Percentiles rank a stretch among this genome's conserved stretches.
Evolutionary conservation across 805 yeast species (phyloP).

Genomic region (Wickerhamomyces queroliae): DNA sequence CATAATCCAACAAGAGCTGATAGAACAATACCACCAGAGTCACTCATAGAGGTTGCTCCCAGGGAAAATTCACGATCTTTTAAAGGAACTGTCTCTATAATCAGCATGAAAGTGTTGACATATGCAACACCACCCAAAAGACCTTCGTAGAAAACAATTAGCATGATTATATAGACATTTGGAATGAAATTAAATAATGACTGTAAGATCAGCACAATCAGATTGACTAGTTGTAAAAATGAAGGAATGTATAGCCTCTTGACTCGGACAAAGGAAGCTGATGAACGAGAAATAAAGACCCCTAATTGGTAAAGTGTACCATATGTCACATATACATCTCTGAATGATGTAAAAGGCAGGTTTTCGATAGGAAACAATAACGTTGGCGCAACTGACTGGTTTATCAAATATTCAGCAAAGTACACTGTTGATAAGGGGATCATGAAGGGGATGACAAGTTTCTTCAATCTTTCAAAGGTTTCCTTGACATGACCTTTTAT

Average conservation of each 20-base stretch:
- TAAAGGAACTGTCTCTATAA: slow-evolving; percentile 50
- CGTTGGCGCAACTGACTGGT: slow-evolving; percentile 91
- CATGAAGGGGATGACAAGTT: slow-evolving; percentile 64
- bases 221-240: slow-evolving; percentile 59
- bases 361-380: slow-evolving; percentile 67
- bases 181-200: slow-evolving; percentile 55
- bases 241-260: slow-evolving; percentile 56
- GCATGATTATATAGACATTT: slow-evolving; percentile 54
- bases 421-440: slow-evolving; percentile 80
- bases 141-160: slow-evolving; percentile 78
- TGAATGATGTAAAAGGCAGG: slow-evolving; percentile 61
- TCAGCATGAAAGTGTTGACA: slow-evolving; percentile 80
- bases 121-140: slow-evolving; percentile 87
- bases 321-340: slow-evolving; percentile 89
- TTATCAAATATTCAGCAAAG: slow-evolving; percentile 79
- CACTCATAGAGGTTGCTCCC: slow-evolving; percentile 82
- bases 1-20: slow-evolving; percentile 75
- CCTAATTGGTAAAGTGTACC: slow-evolving; percentile 90
- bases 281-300: slow-evolving; percentile 86
- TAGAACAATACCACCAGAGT: slow-evolving; percentile 74
- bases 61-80: slow-evolving; percentile 68
- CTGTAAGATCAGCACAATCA: slow-evolving; percentile 54
- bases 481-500: slow-evolving; percentile 1
- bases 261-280: slow-evolving; percentile 61
- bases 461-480: slow-evolving; percentile 31